Evolutionary conservation across 495 filamentous ascomycete species (phyloP), one percentile per base, ranked within the genome.

Genomic region (Hypomontagnella monticulosa): DNA sequence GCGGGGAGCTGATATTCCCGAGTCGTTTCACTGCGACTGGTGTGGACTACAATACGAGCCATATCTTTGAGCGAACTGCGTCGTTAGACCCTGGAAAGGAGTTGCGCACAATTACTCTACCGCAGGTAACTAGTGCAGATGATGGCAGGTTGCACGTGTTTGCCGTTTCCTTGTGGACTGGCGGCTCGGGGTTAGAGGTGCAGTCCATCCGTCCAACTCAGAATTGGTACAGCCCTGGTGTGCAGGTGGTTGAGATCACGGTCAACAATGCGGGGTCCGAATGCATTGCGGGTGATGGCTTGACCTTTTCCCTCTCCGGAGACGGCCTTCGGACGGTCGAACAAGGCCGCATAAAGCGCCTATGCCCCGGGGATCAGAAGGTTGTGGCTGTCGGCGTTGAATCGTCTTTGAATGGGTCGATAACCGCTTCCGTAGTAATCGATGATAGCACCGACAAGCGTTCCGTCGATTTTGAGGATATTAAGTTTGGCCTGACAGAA

Each of bases 121-220:
- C 83, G 5, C 66, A 77, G 43, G 67, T 69, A 8, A 62, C 75
- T 0, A 66, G 34, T 11, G 74, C 68, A 1, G 69, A 70, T 0
- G 69, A 74, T 19, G 66, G 63, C 14, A 66, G 79, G 19, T 50
- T 83, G 51, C 80, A 83, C 48, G 68, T 81, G n/a, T 83, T 83
- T 41, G 71, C 80, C 1, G 60, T 81, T 34, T 80, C 79, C 0
- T 43, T 83, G 16, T 67, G 66, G 61, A 55, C 61, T 12, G 52
- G 49, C 4, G 20, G 18, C 6, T 40, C 43, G 16, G 43, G n/a
- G 1, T 53, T 81, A 4, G 62, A 75, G 16, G 75, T 83, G 9
- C 83, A 86, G 57, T 81, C 79, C 69, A 77, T 79, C 11, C 74
- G 83, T 3, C 78, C 83, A 4, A 85, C 84, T 9, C 83, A 85